Base-by-base conservation (phyloP, 2,329 filamentous ascomycete species). In the Beauveria australis region DNA sequence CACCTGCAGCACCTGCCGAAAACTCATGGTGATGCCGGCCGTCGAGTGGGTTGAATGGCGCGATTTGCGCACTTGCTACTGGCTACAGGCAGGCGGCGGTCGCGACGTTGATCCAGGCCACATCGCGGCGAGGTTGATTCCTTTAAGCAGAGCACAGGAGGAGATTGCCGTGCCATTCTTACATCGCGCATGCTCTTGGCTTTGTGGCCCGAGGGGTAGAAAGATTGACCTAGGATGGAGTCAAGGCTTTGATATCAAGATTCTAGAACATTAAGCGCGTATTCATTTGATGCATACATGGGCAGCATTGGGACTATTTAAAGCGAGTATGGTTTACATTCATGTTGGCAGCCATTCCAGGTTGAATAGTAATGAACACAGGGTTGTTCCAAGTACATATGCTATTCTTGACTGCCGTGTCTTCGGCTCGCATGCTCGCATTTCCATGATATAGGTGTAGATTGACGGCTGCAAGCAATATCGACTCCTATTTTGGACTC, bases 11-110 rank as follows among this genome's bases (percentile, higher is more conserved):
- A 72, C 76, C 0, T 88, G 85, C 66, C 65, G 70, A 26, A 76
- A 77, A 30, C 67, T 69, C 9, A 77, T 81, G 4, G 72, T 84
- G 7, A 73, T 81, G 24, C 80, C 84, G 3, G 71, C 78, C 3
- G 74, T 80, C 0, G 78, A 84, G 66, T 88, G 85, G 85, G 71
- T 88, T 8, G 85, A 88, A 67, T 88, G 85, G 81, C 83, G 81
- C 69, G 76, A 80, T 61, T 59, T 76, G 26, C 62, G 65, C 26
- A 67, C 65, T 14, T 64, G 64, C 43, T 64, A 66, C 24, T 61
- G 59, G 59, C 59, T 51, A 26, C 52, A 53, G 18, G 53, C 59
- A 46, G 40, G 54, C 59, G 10, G 33, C 54, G 16, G 24, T 43
- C 58, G 58, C 10, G 49, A 52, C 10, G 12, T 63, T 16, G 54